Conservation (phyloP, 1,284 basidiomycete species). For the Heterobasidion occidentale region DNA sequence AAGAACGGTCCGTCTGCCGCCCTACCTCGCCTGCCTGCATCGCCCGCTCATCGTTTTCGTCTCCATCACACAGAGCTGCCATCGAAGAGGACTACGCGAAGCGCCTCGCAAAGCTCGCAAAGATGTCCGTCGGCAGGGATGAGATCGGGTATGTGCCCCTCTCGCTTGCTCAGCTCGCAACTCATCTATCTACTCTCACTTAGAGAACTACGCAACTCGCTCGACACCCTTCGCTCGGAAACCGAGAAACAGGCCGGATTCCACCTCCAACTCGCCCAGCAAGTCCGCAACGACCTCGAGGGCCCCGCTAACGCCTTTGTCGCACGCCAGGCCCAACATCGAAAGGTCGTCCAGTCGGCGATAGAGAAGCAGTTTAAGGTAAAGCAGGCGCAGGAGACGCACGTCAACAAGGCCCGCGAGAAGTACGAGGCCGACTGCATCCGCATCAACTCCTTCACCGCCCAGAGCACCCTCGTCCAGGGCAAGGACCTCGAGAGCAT, state of each 20-base stretch:
- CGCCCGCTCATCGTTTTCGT: no score
- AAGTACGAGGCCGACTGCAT: slow-evolving; percentile 94
- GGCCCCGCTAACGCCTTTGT: slow-evolving; percentile 57
- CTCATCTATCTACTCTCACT: slow-evolving; percentile 3
- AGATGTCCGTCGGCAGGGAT: slow-evolving; percentile 71
- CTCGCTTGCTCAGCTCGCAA: background rate
- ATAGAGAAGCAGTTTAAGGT: slow-evolving; percentile 88
- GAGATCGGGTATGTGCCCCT: slow-evolving; percentile 73
- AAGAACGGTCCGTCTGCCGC: slow-evolving; percentile 61
- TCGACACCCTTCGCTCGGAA: slow-evolving; percentile 76
- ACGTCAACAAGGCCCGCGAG: slow-evolving; percentile 84
- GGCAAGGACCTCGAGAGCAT: slow-evolving; percentile 94
- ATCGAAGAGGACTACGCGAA: slow-evolving; percentile 98
- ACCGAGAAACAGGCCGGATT: slow-evolving; percentile 76
- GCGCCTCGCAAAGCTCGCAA: slow-evolving; percentile 77
- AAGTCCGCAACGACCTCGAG: slow-evolving; percentile 79
- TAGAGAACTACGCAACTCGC: slow-evolving; percentile 72
- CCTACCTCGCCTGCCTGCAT: background rate
- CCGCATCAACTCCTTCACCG: slow-evolving; percentile 92
- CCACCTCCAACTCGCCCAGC: slow-evolving; percentile 64
- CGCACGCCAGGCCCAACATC: slow-evolving; percentile 64
- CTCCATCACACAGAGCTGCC: slow-evolving; percentile 38
- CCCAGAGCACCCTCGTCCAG: slow-evolving; percentile 88
- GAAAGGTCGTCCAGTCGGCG: slow-evolving; percentile 60
- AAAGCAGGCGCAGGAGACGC: slow-evolving; percentile 77